phyloP scores from a whole-genome alignment of 331 rosid genomes.

The Erythrophleum ivorense region DNA sequence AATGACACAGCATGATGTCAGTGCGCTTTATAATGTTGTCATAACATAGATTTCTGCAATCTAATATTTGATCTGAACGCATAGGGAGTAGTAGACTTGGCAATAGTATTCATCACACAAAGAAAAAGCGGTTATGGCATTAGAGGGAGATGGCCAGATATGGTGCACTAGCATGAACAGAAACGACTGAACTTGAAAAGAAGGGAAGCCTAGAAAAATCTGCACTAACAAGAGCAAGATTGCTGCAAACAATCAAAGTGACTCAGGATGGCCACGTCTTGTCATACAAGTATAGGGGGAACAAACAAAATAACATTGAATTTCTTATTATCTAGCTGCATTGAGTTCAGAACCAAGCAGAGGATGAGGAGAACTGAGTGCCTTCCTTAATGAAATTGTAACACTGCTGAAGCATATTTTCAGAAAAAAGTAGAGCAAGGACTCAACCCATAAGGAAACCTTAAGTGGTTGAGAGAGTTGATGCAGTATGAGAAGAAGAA shows the following conservation, averaged over 20 bases:
- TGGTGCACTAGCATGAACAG: slow-evolving; percentile 95
- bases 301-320: background rate
- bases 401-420: slow-evolving; percentile 86
- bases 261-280: slow-evolving; percentile 26
- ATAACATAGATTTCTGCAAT: too few relatives aligned
- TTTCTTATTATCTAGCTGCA: slow-evolving; percentile 2
- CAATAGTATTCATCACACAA: slow-evolving; percentile 7
- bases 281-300: background rate
- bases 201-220: slow-evolving; percentile 91
- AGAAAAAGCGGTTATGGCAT: slow-evolving; percentile 64
- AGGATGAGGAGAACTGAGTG: slow-evolving; percentile 28
- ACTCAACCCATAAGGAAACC: slow-evolving; percentile 38
- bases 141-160: slow-evolving; percentile 94
- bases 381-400: slow-evolving; percentile 75
- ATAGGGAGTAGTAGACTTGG: too few relatives aligned
- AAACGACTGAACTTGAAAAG: slow-evolving; percentile 73
- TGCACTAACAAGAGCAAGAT: slow-evolving; percentile 93
- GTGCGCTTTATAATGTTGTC: background rate
- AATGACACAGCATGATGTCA: slow-evolving; percentile 2
- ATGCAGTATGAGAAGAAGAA: too few relatives aligned
- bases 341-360: slow-evolving; percentile 25
- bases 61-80: too few relatives aligned
- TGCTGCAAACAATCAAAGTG: slow-evolving; percentile 55
- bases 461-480: too few relatives aligned
- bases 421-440: slow-evolving; percentile 83